Evolutionary conservation across 345 rosid species (phyloP), one percentile per base, ranked within the genome.

Genomic region (Lagerstroemia speciosa): DNA sequence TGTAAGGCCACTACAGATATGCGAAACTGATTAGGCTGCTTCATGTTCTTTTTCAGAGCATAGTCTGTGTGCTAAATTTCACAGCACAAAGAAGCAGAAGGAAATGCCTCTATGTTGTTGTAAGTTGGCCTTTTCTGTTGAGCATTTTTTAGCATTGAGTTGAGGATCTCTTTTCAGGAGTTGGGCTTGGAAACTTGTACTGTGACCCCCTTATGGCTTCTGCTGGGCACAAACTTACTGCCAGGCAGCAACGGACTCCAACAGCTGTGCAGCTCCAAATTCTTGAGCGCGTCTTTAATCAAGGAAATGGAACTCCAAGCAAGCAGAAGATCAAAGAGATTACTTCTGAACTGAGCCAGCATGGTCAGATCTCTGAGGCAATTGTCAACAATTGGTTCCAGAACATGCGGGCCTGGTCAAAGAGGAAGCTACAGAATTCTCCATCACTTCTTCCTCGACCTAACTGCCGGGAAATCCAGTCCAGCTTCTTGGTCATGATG

Each of bases 221-320:
- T 17, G 73, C 77, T 10, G 92, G 89, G 22, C 97, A 89, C 73
- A 94, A 88, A 78, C 88, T 94, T 76, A 85, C 88, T 11, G 95
- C 96, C 17, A 89, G 99, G 70, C 99, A 94, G 77, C 84, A 98
- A 60, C 91, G 98, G 99, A 94, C 97, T 72, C 99, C 99, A 14
- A 89, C 99, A 7, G 90, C 97, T 0, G 72, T 89, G 14, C 99
- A 94, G 77, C 98, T 94, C 74, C 99, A 91, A 65, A 87, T 91
- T 78, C 81, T 94, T 8, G 99, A 94, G 82, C 85, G 86, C 53
- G 82, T 91, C 55, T 94, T 94, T 65, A 93, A 89, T 63, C 93
- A 91, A 80, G 99, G 99, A 62, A 91, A 81, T 29, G 99, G 99
- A 36, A 94, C 99, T 66, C 99, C 99, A 0, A 91, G 86, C 83